phyloP scores from a whole-genome alignment of 345 rosid genomes.

The Euphorbia peplus region DNA sequence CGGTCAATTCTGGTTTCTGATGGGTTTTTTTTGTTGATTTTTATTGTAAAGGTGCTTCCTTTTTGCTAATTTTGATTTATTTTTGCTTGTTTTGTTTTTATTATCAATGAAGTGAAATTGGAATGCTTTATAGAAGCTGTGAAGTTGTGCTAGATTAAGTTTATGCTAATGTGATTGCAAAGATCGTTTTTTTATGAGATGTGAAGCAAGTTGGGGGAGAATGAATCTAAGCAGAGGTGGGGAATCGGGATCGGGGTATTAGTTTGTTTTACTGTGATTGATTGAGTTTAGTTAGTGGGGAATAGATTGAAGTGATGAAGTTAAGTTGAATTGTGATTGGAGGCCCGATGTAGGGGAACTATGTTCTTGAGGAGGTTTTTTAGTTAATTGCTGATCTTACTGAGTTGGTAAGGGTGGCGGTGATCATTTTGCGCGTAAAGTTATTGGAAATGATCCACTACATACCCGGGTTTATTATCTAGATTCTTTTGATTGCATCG shows the following conservation, averaged over 20 bases:
- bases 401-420: not conserved
- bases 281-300: slow-evolving; percentile 6
- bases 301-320: slow-evolving; percentile 5
- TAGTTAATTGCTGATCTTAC: slow-evolving; percentile 7
- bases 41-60: slow-evolving; percentile 27
- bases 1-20: too few relatives aligned
- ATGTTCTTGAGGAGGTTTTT: slow-evolving; percentile 2
- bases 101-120: slow-evolving; percentile 38
- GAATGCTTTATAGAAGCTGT: slow-evolving; percentile 17
- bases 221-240: slow-evolving; percentile 12
- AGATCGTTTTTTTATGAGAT: not conserved
- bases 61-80: slow-evolving; percentile 8
- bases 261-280: slow-evolving; percentile 11
- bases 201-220: slow-evolving; percentile 1
- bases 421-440: slow-evolving; percentile 2
- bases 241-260: not conserved
- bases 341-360: not conserved
- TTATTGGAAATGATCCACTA: not conserved
- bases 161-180: slow-evolving; percentile 19
- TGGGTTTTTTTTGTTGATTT: slow-evolving; percentile 13
- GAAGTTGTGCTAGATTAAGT: slow-evolving; percentile 13
- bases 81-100: slow-evolving; percentile 18
- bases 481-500: not conserved
- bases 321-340: slow-evolving; percentile 15
- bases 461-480: not conserved